A percentile compares a stretch with the other conserved stretches of the same genome.
Evolutionary conservation across 2,329 filamentous ascomycete species (phyloP).

Genomic region (Colletotrichum chlorophyti): DNA sequence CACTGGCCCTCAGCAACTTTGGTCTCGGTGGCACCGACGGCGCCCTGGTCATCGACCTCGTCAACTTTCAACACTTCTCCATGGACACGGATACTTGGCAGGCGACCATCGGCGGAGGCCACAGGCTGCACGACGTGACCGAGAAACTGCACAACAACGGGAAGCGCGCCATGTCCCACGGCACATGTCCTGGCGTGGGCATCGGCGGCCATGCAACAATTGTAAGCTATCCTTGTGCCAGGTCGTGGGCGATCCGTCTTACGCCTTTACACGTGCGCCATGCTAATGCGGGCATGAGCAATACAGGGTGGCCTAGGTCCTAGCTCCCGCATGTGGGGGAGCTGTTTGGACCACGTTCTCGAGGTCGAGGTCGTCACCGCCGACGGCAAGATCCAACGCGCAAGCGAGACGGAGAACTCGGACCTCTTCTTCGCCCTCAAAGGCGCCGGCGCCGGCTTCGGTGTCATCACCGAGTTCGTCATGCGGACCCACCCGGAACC

Average conservation of each 20-base stretch:
- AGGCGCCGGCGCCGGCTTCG: constrained; percentile 63
- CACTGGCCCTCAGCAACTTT: constrained; percentile 40
- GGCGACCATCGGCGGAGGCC: constrained; percentile 62
- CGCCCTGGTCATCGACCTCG: constrained; percentile 60
- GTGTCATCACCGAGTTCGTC: constrained; percentile 63
- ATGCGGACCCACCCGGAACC: constrained; percentile 63
- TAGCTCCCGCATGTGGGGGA: constrained; percentile 66
- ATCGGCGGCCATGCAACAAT: constrained; percentile 66
- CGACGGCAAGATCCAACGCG: constrained; percentile 56
- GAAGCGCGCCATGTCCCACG: constrained; percentile 64
- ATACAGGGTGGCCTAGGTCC: constrained; percentile 63
- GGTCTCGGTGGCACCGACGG: constrained; percentile 58
- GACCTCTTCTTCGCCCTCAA: constrained; percentile 65
- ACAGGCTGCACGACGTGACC: constrained; percentile 58
- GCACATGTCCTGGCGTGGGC: constrained; percentile 65
- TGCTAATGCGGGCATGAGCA: constrained; percentile 4
- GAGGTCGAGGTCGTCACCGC: constrained; percentile 64
- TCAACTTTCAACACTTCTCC: constrained; percentile 57
- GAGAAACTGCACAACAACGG: constrained; percentile 56
- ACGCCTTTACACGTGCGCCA: neutral
- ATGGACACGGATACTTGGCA: constrained; percentile 60
- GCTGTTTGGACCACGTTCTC: constrained; percentile 60
- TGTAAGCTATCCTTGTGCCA: constrained; percentile 43
- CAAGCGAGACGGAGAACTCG: constrained; percentile 52
- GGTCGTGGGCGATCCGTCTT: neutral